Evolutionary conservation across 352 stramenopile species (phyloP).

Genomic region (Halophytophthora batemanensis): DNA sequence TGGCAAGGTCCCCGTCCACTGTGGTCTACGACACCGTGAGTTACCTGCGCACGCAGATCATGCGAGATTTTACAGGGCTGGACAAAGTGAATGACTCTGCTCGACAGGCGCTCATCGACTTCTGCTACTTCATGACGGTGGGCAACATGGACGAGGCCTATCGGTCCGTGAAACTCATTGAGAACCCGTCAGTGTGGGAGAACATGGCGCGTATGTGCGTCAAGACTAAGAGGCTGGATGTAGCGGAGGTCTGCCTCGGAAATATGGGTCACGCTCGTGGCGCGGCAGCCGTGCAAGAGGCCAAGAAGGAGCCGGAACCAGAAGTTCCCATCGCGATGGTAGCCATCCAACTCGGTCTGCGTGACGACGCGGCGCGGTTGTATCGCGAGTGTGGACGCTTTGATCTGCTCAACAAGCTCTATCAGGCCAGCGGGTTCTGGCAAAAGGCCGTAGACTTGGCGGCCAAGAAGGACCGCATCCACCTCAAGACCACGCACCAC

Average conservation of each 20-base stretch:
- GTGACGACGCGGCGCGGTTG: slow-evolving; percentile 88
- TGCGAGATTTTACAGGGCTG: slow-evolving; percentile 93
- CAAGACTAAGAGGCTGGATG: slow-evolving; percentile 93
- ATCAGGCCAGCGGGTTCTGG: slow-evolving; percentile 90
- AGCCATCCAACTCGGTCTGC: slow-evolving; percentile 90
- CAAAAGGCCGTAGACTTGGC: slow-evolving; percentile 89
- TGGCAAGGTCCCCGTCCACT: slow-evolving; percentile 8
- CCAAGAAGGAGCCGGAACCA: slow-evolving; percentile 59
- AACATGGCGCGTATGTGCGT: slow-evolving; percentile 97
- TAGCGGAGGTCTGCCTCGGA: slow-evolving; percentile 92
- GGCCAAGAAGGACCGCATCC: slow-evolving; percentile 87
- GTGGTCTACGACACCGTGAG: slow-evolving; percentile 33
- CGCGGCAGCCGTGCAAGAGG: slow-evolving; percentile 83
- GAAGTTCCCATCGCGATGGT: slow-evolving; percentile 90
- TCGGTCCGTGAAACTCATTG: slow-evolving; percentile 90
- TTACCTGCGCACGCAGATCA: slow-evolving; percentile 78
- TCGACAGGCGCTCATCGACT: slow-evolving; percentile 90
- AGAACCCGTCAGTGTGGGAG: slow-evolving; percentile 92
- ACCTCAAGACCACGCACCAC: slow-evolving; percentile 91
- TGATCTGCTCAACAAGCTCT: slow-evolving; percentile 92
- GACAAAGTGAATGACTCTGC: slow-evolving; percentile 88
- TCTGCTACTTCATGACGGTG: slow-evolving; percentile 94
- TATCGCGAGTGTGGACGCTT: slow-evolving; percentile 91
- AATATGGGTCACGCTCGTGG: slow-evolving; percentile 94
- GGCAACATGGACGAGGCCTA: slow-evolving; percentile 96